These are phyloP conservation scores for Aspergillus kassunensis DNA, from an alignment of 495 filamentous ascomycete species.

Conservation along the genomic window DNA sequence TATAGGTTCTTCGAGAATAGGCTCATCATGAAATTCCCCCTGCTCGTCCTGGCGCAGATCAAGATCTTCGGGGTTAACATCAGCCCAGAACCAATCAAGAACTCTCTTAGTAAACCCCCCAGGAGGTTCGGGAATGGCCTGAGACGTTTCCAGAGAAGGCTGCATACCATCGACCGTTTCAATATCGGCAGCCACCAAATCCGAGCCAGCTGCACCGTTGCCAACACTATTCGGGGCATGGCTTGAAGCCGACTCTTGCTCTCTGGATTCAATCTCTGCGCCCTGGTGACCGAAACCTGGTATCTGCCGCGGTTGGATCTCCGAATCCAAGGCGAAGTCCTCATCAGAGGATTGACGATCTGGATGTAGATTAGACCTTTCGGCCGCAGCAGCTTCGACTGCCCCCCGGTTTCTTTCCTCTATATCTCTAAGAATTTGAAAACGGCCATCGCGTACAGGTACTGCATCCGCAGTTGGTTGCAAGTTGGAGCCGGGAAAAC, in stretches of 20 bases:
- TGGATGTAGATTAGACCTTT: not conserved
- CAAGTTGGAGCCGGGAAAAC: not conserved
- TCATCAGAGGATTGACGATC: not conserved
- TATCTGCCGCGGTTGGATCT: not conserved
- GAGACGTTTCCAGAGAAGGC: conserved; percentile 2
- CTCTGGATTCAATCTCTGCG: not conserved
- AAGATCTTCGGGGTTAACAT: conserved; percentile 37
- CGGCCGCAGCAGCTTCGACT: not conserved
- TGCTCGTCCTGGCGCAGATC: conserved; percentile 42
- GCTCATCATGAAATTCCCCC: conserved; percentile 54
- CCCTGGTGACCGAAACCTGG: not conserved
- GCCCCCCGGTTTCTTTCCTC: not conserved
- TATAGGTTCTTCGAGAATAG: conserved; percentile 58
- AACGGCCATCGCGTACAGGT: not conserved
- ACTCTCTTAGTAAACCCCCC: conserved; percentile 19
- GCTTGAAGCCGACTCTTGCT: not conserved
- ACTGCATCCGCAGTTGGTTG: not conserved
- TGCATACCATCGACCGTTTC: not conserved
- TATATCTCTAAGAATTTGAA: not conserved
- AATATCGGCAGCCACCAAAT: not conserved
- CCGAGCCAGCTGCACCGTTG: not conserved
- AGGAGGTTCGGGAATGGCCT: conserved; percentile 5
- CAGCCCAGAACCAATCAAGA: conserved; percentile 63
- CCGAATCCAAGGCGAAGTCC: not conserved
- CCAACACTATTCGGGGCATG: not conserved